Conservation (phyloP, 371 early-diverging fungal genomes). For the Mucor piriformis region DNA sequence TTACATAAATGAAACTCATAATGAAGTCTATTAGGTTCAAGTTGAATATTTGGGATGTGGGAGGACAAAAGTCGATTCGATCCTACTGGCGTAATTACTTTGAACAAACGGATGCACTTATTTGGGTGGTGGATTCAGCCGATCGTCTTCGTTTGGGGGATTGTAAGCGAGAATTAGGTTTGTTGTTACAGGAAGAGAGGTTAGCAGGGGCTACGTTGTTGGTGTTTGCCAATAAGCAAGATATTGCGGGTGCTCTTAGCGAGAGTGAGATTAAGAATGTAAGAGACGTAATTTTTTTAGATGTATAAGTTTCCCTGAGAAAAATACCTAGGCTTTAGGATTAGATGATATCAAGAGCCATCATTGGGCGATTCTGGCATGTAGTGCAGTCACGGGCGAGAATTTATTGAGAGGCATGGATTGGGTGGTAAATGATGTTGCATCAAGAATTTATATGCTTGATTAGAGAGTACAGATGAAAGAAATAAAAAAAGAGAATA, state of each 20-base stretch:
- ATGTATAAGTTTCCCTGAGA: too few species aligned
- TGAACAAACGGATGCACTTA: slow-evolving; percentile 97
- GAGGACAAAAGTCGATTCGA: slow-evolving; percentile 97
- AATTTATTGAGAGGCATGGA: slow-evolving; percentile 88
- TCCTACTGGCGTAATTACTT: slow-evolving; percentile 99
- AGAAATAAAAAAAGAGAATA: background rate
- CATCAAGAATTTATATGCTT: slow-evolving; percentile 79
- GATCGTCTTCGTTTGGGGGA: slow-evolving; percentile 84
- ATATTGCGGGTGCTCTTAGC: slow-evolving; percentile 82
- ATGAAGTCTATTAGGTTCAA: slow-evolving; percentile 28
- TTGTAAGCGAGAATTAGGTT: slow-evolving; percentile 77
- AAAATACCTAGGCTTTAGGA: slow-evolving; percentile 60
- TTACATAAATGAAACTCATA: background rate
- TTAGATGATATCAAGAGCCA: slow-evolving; percentile 81
- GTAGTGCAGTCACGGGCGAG: slow-evolving; percentile 91
- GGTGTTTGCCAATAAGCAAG: slow-evolving; percentile 97
- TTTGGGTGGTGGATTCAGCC: slow-evolving; percentile 98
- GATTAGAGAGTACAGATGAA: slow-evolving; percentile 42
- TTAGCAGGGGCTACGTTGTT: slow-evolving; percentile 91
- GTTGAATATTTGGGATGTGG: slow-evolving; percentile 87
- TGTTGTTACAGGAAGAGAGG: slow-evolving; percentile 87
- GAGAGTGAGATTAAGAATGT: slow-evolving; percentile 70
- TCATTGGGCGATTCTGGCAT: slow-evolving; percentile 90
- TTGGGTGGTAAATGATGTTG: slow-evolving; percentile 93
- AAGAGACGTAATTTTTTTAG: slow-evolving; percentile 8